phyloP scores from a whole-genome alignment of 192 early-diverging fungal species.

The Powellomyces hirtus region DNA sequence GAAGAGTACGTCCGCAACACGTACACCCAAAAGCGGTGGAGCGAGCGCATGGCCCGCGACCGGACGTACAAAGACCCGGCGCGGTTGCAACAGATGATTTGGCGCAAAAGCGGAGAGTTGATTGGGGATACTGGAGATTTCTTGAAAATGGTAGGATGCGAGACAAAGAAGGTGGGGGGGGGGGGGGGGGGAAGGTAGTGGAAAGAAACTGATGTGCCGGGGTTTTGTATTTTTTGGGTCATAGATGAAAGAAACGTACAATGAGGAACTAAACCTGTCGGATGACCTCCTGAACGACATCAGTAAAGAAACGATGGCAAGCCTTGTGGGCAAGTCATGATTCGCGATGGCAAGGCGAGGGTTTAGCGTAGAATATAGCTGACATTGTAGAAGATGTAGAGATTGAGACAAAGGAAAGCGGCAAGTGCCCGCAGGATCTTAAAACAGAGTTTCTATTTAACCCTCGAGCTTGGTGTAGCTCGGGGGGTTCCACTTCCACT shows the following conservation, averaged over 20 bases:
- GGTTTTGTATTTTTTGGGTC: too few relatives aligned
- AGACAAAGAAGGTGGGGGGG: neutral
- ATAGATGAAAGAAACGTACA: conserved; percentile 19
- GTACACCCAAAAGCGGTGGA: conserved; percentile 13
- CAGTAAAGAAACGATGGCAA: neutral
- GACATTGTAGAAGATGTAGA: too few relatives aligned
- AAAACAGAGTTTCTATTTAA: too few relatives aligned
- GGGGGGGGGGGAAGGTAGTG: neutral
- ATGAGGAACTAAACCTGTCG: conserved; percentile 8
- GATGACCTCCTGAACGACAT: neutral
- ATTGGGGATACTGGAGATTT: conserved; percentile 20
- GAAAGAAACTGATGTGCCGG: neutral
- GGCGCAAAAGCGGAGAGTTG: conserved; percentile 26
- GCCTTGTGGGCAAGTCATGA: neutral
- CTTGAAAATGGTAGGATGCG: conserved; percentile 6
- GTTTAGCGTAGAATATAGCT: too few relatives aligned
- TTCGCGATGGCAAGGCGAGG: too few relatives aligned
- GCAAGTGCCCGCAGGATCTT: too few relatives aligned
- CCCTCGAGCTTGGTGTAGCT: conserved; percentile 72
- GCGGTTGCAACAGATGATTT: conserved; percentile 11
- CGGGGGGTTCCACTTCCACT: conserved; percentile 79
- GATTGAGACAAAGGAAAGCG: too few relatives aligned
- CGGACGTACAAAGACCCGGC: conserved; percentile 10
- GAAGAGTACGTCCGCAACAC: neutral
- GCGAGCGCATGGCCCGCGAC: conserved; percentile 11